A percentile compares a stretch with the other conserved stretches of the same genome.
phyloP scores from a whole-genome alignment of 2,329 filamentous ascomycete species.

The Neofusicoccum ribis region DNA sequence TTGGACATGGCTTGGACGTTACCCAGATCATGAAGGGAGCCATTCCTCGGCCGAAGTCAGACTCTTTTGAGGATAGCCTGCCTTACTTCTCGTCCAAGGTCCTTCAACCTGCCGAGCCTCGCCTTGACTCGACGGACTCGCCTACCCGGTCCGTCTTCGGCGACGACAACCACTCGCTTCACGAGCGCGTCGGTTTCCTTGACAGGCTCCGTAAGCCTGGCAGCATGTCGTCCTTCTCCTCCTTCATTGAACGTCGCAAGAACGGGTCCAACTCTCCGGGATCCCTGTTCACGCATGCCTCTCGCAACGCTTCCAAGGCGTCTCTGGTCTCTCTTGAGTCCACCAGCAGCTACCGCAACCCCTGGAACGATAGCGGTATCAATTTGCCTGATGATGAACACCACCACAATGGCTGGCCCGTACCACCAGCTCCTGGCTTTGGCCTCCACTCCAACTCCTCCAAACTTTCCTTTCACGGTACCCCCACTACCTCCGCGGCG shows the following conservation, averaged over 20 bases:
- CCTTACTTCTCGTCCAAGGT: conserved; percentile 98
- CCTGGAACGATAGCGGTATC: conserved; percentile 97
- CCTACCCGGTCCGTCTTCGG: conserved; percentile 83
- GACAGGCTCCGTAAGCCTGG: conserved; percentile 92
- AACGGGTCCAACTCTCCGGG: conserved; percentile 77
- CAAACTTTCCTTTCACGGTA: conserved; percentile 38
- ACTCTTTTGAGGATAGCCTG: conserved; percentile 95
- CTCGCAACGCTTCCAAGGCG: conserved; percentile 90
- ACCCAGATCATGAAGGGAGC: conserved; percentile 79
- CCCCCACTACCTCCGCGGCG: conserved; percentile 40
- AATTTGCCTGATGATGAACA: conserved; percentile 86
- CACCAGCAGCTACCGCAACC: conserved; percentile 91
- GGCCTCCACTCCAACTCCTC: conserved; percentile 19
- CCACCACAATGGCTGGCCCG: conserved; percentile 45
- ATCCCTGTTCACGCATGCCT: conserved; percentile 82
- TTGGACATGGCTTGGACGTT: conserved; percentile 84
- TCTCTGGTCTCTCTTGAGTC: conserved; percentile 96
- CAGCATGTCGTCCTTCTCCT: conserved; percentile 90
- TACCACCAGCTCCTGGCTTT: conserved; percentile 33
- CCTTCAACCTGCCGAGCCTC: conserved; percentile 83
- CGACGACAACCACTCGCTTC: conserved; percentile 70
- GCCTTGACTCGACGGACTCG: conserved; percentile 75
- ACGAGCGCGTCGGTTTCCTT: conserved; percentile 74
- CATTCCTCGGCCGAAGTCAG: conserved; percentile 97
- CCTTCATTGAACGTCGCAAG: conserved; percentile 94